Evolutionary conservation across 441 rosid species (phyloP).

Genomic region (Erysimum cheiri): DNA sequence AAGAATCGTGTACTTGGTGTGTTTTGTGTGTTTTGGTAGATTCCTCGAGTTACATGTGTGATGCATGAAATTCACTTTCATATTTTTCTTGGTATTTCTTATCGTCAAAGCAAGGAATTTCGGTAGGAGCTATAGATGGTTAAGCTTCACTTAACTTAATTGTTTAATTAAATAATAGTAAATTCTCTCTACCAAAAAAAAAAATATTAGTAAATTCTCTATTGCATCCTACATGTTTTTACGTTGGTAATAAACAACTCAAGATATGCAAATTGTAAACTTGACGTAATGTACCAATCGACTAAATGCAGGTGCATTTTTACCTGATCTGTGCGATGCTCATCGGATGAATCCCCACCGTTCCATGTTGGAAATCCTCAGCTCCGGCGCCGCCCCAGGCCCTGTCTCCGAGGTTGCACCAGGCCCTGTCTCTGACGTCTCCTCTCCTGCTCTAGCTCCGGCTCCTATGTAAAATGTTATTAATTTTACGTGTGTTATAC

Average conservation of each 20-base stretch:
- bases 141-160: constrained; percentile 32
- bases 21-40: background rate
- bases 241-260: constrained; percentile 4
- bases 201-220: background rate
- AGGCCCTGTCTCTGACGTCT: constrained; percentile 19
- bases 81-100: constrained; percentile 28
- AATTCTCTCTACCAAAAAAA: background rate
- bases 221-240: constrained; percentile 1
- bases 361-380: constrained; percentile 67
- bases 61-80: constrained; percentile 29
- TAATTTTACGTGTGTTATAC: constrained; percentile 2
- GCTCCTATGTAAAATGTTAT: constrained; percentile 42
- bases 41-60: background rate
- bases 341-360: constrained; percentile 71
- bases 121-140: constrained; percentile 25
- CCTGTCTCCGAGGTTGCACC: constrained; percentile 40
- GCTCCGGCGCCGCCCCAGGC: constrained; percentile 64
- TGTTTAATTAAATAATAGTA: background rate
- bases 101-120: constrained; percentile 38
- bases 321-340: constrained; percentile 76
- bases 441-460: constrained; percentile 44
- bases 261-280: background rate
- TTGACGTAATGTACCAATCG: constrained; percentile 28
- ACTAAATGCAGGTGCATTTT: constrained; percentile 70
- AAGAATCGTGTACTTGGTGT: background rate